phyloP scores from a whole-genome alignment of 192 early-diverging fungal genomes.

The Backusella circina region DNA sequence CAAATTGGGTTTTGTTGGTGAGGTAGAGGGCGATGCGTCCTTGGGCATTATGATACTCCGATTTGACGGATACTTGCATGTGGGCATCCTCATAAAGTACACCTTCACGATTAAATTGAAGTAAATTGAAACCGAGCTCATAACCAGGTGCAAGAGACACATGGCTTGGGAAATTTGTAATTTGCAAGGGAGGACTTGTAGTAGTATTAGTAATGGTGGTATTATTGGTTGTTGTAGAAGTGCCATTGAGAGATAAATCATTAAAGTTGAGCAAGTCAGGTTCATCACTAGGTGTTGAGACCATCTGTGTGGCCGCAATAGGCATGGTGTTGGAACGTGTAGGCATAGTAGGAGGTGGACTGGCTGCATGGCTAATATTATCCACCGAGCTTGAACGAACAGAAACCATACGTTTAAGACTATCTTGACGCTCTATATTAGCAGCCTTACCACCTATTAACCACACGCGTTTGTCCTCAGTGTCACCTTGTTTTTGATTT shows the following conservation, averaged over 20 bases:
- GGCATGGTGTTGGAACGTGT: slow-evolving; percentile 6
- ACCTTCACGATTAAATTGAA: slow-evolving; percentile 76
- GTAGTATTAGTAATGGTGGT: not conserved
- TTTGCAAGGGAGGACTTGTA: slow-evolving; percentile 12
- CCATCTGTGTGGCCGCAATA: not conserved
- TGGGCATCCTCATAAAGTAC: slow-evolving; percentile 88
- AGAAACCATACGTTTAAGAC: slow-evolving; percentile 32
- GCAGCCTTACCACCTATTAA: slow-evolving; percentile 85
- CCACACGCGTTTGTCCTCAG: slow-evolving; percentile 96
- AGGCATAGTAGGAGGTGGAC: not conserved
- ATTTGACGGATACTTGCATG: slow-evolving; percentile 88
- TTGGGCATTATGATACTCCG: slow-evolving; percentile 87
- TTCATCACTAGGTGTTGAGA: not conserved
- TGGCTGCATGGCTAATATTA: not conserved
- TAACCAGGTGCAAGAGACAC: slow-evolving; percentile 46
- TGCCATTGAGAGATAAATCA: slow-evolving; percentile 19
- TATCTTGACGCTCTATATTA: slow-evolving; percentile 57
- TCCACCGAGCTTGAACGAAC: slow-evolving; percentile 16
- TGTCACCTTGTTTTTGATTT: slow-evolving; percentile 83
- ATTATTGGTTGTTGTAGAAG: not conserved
- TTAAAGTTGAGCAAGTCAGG: slow-evolving; percentile 34
- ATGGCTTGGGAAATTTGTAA: slow-evolving; percentile 33
- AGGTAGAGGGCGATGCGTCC: slow-evolving; percentile 91
- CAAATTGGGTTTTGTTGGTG: slow-evolving; percentile 79
- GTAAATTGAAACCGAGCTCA: slow-evolving; percentile 51